phyloP scores from a whole-genome alignment of 257 asterid species.

The Solanum sitiens region DNA sequence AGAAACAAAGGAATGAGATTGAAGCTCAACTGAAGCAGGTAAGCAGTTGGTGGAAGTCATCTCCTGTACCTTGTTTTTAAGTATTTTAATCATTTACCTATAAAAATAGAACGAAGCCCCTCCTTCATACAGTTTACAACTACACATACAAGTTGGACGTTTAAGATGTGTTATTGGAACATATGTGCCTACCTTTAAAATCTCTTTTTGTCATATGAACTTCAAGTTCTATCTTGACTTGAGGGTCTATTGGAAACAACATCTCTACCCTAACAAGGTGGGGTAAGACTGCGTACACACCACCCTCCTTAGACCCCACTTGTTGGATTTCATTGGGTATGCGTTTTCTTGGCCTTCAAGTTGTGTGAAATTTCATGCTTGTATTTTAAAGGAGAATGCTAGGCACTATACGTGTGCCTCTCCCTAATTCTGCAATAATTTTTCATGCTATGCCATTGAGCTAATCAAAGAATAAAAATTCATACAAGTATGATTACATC shows the following conservation, averaged over 20 bases:
- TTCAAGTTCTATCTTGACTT: background rate
- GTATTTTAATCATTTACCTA: background rate
- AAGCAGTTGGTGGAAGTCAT: background rate
- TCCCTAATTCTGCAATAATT: background rate
- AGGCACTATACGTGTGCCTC: background rate
- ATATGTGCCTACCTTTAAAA: background rate
- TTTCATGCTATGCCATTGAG: background rate
- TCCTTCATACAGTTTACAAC: background rate
- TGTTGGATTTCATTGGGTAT: background rate
- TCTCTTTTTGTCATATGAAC: background rate
- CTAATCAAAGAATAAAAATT: background rate
- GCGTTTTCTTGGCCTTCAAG: background rate
- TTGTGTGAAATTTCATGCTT: background rate
- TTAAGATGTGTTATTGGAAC: background rate
- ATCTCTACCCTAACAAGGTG: background rate
- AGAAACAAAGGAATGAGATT: constrained; percentile 74
- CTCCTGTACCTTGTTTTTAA: background rate
- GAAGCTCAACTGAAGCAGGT: constrained; percentile 93
- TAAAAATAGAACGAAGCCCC: background rate
- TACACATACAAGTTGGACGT: background rate
- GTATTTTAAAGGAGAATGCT: background rate
- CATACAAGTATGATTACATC: background rate
- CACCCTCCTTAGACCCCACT: background rate
- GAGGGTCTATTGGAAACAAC: background rate
- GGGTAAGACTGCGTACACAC: background rate